Base-by-base conservation (phyloP, 768 basidiomycete genomes). In the Tulasnella sp. region DNA sequence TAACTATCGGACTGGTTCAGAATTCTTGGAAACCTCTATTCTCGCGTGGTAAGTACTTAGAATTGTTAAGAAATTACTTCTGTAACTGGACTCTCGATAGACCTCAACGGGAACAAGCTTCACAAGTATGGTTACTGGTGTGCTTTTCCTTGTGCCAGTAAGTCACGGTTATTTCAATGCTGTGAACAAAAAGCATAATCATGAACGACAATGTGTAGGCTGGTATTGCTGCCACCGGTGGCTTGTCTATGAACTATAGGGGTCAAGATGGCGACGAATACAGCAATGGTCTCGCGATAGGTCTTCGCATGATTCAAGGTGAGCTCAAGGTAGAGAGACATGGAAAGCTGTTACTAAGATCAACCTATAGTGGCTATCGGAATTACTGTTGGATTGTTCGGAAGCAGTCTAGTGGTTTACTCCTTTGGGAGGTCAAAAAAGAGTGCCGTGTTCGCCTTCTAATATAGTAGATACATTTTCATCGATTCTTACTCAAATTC, bases 61-160 rank as follows among this genome's bases (percentile, higher is more conserved):
- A 35, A 10, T 10, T 35, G 34, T 35, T 35, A 35, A 10, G n/a
- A 40, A n/a, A 10, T 16, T n/a, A 16, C 39, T n/a, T 5, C 25
- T 40, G 25, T 9, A 9, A n/a, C n/a, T 24, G 5, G 5, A 5
- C 39, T 20, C 24, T 44, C 22, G 45, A 41, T 5, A 51, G 49
- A 51, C 49, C 20, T 42, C 29, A 13, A 51, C 37, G 0, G 87
- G 86, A 6, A 89, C 86, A 3, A 87, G 87, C 16, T 90, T 90
- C 65, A 87, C 86, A 8, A 79, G 79, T 2, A 91, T 91, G 88
- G 84, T 89, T 34, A 83, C 87, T 22, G 87, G 86, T 33, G 85
- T 91, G 4, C 64, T 88, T 56, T 87, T 91, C 65, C 68, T 90
- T 54, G 85, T 91, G 22, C 88, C 88, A 10, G 86, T 88, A 62